Evolutionary conservation across 768 basidiomycete species (phyloP).

Genomic region (Amylocystis lapponica): DNA sequence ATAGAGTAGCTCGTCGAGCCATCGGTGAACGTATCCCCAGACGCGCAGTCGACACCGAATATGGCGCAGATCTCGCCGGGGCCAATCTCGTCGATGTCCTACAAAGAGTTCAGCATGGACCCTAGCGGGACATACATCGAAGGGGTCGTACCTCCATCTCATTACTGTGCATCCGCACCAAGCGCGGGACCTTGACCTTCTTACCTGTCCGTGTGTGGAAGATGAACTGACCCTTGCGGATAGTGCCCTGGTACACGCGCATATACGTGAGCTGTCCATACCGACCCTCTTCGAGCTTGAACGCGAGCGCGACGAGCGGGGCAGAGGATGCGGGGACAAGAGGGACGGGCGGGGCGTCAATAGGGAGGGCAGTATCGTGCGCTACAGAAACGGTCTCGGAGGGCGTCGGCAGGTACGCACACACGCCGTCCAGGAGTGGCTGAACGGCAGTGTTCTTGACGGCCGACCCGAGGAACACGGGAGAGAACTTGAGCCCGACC

Average conservation of each 20-base stretch:
- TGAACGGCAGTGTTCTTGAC: constrained; percentile 97
- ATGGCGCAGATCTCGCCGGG: constrained; percentile 99
- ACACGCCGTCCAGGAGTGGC: constrained; percentile 89
- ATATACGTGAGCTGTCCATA: constrained; percentile 98
- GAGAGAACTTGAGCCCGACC: constrained; percentile 83
- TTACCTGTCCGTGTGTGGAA: constrained; percentile 94
- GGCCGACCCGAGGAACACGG: constrained; percentile 95
- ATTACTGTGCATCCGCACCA: constrained; percentile 97
- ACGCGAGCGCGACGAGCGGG: constrained; percentile 89
- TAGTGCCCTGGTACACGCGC: constrained; percentile 92
- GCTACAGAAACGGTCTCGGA: constrained; percentile 74
- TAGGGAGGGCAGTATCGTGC: constrained; percentile 70
- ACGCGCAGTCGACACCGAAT: constrained; percentile 97
- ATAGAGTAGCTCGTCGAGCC: constrained; percentile 87
- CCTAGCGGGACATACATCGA: neutral
- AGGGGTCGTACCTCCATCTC: constrained; percentile 83
- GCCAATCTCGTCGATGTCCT: constrained; percentile 91
- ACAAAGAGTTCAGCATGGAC: too few relatives aligned
- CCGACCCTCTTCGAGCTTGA: constrained; percentile 96
- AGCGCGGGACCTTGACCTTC: constrained; percentile 91
- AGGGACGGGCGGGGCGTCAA: constrained; percentile 60
- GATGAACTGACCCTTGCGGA: constrained; percentile 82
- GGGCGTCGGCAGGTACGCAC: constrained; percentile 90
- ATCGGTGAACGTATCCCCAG: constrained; percentile 97
- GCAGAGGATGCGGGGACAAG: constrained; percentile 80